Conservation (phyloP, 768 basidiomycete species). For the Daedalea quercina region DNA sequence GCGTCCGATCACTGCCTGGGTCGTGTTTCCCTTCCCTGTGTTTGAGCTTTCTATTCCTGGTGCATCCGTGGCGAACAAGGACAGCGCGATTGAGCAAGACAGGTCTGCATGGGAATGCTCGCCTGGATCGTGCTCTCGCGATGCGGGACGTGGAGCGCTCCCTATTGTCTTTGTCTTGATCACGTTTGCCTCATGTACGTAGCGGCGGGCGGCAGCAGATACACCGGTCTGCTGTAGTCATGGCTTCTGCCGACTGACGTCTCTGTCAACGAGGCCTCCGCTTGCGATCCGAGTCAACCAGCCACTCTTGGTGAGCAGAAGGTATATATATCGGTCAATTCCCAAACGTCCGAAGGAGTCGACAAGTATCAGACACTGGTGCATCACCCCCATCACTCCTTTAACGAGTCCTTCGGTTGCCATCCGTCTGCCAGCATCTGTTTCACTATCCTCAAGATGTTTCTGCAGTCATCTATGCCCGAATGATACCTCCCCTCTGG, state of each 20-base stretch:
- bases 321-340: background rate
- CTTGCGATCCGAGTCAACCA: background rate
- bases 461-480: constrained; percentile 26
- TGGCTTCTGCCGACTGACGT: background rate
- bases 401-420: constrained; percentile 10
- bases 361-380: too few relatives aligned
- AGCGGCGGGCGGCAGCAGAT: constrained; percentile 2
- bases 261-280: background rate
- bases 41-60: background rate
- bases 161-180: constrained; percentile 7
- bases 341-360: too few relatives aligned
- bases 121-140: background rate
- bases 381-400: too few relatives aligned
- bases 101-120: background rate
- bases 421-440: constrained; percentile 20
- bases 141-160: background rate
- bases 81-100: background rate
- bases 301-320: background rate
- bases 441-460: constrained; percentile 21
- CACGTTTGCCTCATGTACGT: background rate
- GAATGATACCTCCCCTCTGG: constrained; percentile 25
- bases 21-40: background rate
- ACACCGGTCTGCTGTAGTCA: background rate
- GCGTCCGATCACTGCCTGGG: background rate
- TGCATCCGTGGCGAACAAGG: background rate